Evolutionary conservation across 352 stramenopile species (phyloP).

Genomic region (Globisporangium solare): DNA sequence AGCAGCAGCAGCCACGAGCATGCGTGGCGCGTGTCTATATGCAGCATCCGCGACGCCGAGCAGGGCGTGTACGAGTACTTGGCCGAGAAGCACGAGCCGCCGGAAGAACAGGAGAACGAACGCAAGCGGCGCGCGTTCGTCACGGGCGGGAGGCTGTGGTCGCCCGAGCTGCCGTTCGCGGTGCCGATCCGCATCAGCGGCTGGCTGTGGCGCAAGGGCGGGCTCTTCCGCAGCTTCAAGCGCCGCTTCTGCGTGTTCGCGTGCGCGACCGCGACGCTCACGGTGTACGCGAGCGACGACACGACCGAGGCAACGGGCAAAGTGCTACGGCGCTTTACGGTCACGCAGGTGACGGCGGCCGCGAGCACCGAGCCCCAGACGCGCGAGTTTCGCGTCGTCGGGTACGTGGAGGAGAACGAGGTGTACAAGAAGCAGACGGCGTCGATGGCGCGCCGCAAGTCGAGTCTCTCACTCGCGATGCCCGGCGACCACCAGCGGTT

Average conservation of each 20-base stretch:
- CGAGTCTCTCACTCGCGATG: slow-evolving; percentile 16
- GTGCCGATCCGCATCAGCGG: slow-evolving; percentile 37
- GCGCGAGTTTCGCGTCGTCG: slow-evolving; percentile 25
- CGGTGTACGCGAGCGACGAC: slow-evolving; percentile 42
- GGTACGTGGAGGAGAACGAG: slow-evolving; percentile 36
- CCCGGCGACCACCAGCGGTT: slow-evolving; percentile 39
- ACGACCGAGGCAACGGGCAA: slow-evolving; percentile 26
- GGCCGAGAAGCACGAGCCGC: slow-evolving; percentile 35
- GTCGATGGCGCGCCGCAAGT: slow-evolving; percentile 26
- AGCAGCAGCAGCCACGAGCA: no score
- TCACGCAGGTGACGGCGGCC: slow-evolving; percentile 38
- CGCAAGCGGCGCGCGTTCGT: not conserved
- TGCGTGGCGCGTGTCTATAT: slow-evolving; percentile 5
- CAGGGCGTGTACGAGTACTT: slow-evolving; percentile 63
- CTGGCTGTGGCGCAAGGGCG: slow-evolving; percentile 56
- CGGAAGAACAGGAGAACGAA: no score
- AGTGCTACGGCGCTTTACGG: slow-evolving; percentile 31
- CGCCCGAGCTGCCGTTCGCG: slow-evolving; percentile 6
- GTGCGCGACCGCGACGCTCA: slow-evolving; percentile 29
- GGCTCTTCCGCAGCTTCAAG: slow-evolving; percentile 32
- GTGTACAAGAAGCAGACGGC: slow-evolving; percentile 42
- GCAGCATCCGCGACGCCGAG: slow-evolving; percentile 43
- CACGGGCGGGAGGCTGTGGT: not conserved
- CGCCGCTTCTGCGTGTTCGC: slow-evolving; percentile 63
- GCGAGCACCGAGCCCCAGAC: slow-evolving; percentile 23